Percentiles rank a stretch among this genome's conserved stretches.
phyloP scores from a whole-genome alignment of 106 monocot genomes.

The Vanilla planifolia region DNA sequence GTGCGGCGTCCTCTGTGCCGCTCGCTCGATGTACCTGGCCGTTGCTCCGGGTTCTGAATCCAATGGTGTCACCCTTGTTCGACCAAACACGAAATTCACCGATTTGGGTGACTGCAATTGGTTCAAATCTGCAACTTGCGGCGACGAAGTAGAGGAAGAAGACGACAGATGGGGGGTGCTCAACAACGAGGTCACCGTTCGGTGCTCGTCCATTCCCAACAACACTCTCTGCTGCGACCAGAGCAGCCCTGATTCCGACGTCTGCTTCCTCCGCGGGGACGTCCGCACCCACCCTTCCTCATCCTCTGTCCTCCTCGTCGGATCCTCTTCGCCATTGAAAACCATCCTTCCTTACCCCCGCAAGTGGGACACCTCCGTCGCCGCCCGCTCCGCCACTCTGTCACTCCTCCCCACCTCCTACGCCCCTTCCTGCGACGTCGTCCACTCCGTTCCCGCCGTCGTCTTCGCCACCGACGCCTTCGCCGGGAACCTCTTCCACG shows the following conservation, averaged over 20 bases:
- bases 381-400: background rate
- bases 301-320: slow-evolving; percentile 30
- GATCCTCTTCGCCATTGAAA: background rate
- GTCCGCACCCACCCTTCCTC: slow-evolving; percentile 31
- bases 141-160: too few species aligned
- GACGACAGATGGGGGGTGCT: too few species aligned
- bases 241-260: slow-evolving; percentile 22
- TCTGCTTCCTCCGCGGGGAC: slow-evolving; percentile 56
- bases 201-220: too few species aligned
- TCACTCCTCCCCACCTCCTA: slow-evolving; percentile 1
- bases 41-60: too few species aligned
- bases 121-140: too few species aligned
- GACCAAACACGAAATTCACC: too few species aligned
- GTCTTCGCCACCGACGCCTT: slow-evolving; percentile 16
- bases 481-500: slow-evolving; percentile 28
- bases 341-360: slow-evolving; percentile 41
- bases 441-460: slow-evolving; percentile 2
- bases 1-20: too few species aligned
- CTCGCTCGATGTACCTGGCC: too few species aligned
- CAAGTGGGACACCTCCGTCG: slow-evolving; percentile 36
- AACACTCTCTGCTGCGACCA: slow-evolving; percentile 53
- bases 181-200: too few species aligned
- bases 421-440: slow-evolving; percentile 4
- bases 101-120: too few species aligned
- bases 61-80: too few species aligned